Base-by-base conservation (phyloP, 768 basidiomycete species). In the Gyrodon lividus region DNA sequence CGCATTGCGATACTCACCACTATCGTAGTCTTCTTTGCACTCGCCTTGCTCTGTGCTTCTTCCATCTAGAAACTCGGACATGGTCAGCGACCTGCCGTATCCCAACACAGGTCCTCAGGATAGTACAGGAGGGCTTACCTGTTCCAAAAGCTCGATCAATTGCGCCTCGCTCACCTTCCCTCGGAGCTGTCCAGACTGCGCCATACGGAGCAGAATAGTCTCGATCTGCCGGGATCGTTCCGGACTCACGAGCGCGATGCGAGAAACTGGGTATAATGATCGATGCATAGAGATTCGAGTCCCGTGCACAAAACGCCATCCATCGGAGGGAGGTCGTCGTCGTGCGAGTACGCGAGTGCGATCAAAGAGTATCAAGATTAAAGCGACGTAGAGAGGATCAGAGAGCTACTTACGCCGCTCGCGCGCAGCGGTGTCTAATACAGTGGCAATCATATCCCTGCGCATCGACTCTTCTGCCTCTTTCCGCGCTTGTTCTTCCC, bases 191-290 rank as follows among this genome's bases (percentile, higher is more conserved):
- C 92, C 90, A 1, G 80, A 76, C 70, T 92, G 89, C 7, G 84
- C 90, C 88, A 93, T 92, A 35, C 89, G 78, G 35, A 88, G 58
- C 28, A 96, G 74, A 51, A 93, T 82, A 3, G 71, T 73, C 69
- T 94, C 89, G 58, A 96, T 89, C 66, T 92, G 83, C 55, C 78
- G 78, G 16, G 91, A 87, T 64, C 90, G 76, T 35, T 89, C 83
- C 0, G 90, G 86, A 57, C 89, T 88, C 59, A 95, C 93, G 24
- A 96, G 82, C 4, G 86, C 80, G 56, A 96, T 95, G 43, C 94
- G 84, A 9, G 89, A 85, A 50, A 95, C 92, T 96, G 62, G 22
- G 12, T 42, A 23, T 41, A 2, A 23, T 17, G 30, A 40, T 43
- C 23, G 33, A 48, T 34, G 24, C 6, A 28, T 30, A 0, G 31